Evolutionary conservation across 306 rosid species (phyloP).

Genomic region (Quercus dentata): DNA sequence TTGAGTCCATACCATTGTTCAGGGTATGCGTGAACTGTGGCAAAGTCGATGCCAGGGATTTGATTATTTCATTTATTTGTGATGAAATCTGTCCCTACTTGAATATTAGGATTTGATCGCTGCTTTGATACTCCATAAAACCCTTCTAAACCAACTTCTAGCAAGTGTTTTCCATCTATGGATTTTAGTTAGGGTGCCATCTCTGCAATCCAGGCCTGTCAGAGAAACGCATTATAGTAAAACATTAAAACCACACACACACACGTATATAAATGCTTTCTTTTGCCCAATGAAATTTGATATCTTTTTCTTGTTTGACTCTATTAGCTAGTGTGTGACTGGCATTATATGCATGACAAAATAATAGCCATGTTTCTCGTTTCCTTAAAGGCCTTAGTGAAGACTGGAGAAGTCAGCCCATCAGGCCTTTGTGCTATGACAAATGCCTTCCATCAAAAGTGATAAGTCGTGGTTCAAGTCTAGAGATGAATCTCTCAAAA

Average conservation of each 20-base stretch:
- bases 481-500: no score
- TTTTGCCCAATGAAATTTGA: no score
- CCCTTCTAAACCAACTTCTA: slow-evolving; percentile 88
- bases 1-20: slow-evolving; percentile 60
- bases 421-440: no score
- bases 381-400: no score
- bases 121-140: slow-evolving; percentile 69
- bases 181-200: slow-evolving; percentile 92
- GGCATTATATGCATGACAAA: no score
- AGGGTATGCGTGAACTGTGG: slow-evolving; percentile 86
- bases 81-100: slow-evolving; percentile 83
- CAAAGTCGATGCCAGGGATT: slow-evolving; percentile 76
- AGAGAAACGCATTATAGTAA: neutral
- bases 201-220: slow-evolving; percentile 83
- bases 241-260: neutral
- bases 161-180: slow-evolving; percentile 78
- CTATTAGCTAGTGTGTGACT: no score
- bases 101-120: slow-evolving; percentile 51
- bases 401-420: no score
- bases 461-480: no score
- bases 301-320: no score
- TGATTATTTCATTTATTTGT: slow-evolving; percentile 57
- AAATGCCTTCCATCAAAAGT: no score
- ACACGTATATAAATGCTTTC: no score
- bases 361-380: no score